phyloP scores from a whole-genome alignment of 2,329 filamentous ascomycete genomes.

The Colletotrichum chlorophyti region DNA sequence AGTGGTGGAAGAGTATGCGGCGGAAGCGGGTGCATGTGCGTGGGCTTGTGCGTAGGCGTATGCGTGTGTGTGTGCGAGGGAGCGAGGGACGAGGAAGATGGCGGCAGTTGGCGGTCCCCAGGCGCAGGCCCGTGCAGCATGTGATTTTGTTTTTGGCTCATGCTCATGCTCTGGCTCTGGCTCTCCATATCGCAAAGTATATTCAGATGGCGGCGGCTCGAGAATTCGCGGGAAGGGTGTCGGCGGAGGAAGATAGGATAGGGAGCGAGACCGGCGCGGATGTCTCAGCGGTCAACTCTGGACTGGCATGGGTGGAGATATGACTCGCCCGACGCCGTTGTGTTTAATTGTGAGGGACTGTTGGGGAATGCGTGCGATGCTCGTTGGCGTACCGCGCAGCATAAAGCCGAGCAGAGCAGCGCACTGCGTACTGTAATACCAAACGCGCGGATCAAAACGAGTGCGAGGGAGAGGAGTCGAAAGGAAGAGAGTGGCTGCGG shows the following conservation, averaged over 20 bases:
- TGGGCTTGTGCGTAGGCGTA: background rate
- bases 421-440: too few species aligned
- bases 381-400: too few species aligned
- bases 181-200: constrained; percentile 27
- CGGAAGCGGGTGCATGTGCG: background rate
- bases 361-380: too few species aligned
- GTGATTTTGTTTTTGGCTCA: constrained; percentile 52
- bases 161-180: constrained; percentile 31
- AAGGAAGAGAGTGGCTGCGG: constrained; percentile 14
- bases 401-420: too few species aligned
- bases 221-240: constrained; percentile 15
- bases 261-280: constrained; percentile 27
- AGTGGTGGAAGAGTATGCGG: background rate
- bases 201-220: constrained; percentile 22
- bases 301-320: constrained; percentile 27
- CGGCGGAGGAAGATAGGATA: constrained; percentile 11
- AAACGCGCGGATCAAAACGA: constrained; percentile 10
- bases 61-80: constrained; percentile 6
- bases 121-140: constrained; percentile 46
- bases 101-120: constrained; percentile 32
- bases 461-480: constrained; percentile 10
- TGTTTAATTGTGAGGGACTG: background rate
- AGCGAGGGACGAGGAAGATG: constrained; percentile 22
- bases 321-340: constrained; percentile 18
- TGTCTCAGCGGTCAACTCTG: constrained; percentile 28